Conservation (phyloP, 2,329 filamentous ascomycete genomes). For the Coleophoma crateriformis region DNA sequence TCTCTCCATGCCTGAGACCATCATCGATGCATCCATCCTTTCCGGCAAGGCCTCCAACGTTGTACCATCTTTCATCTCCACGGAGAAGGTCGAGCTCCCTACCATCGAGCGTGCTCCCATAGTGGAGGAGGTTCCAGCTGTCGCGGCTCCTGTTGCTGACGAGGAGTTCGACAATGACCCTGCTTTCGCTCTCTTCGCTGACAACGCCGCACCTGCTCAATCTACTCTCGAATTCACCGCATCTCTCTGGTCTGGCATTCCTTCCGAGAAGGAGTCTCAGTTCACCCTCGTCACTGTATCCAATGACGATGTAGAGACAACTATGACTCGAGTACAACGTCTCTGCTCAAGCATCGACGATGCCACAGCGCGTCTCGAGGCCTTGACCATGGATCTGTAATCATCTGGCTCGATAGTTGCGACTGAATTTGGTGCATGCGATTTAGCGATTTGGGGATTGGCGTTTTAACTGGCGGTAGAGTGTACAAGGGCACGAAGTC, state of each 20-base stretch:
- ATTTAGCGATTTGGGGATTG: conserved; percentile 12
- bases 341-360: conserved; percentile 20
- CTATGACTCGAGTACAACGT: conserved; percentile 15
- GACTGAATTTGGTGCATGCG: conserved; percentile 11
- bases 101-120: conserved; percentile 35
- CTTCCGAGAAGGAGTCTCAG: conserved; percentile 57
- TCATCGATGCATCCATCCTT: conserved; percentile 55
- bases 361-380: conserved; percentile 17
- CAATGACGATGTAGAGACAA: conserved; percentile 34
- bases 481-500: too few species aligned
- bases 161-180: conserved; percentile 58
- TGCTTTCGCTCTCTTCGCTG: conserved; percentile 55
- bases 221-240: conserved; percentile 34
- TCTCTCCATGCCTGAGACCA: conserved; percentile 51
- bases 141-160: conserved; percentile 31
- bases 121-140: conserved; percentile 21
- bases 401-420: background rate
- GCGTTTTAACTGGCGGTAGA: background rate
- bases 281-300: conserved; percentile 59
- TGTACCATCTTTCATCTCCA: conserved; percentile 32
- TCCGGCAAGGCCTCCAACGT: conserved; percentile 64
- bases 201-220: conserved; percentile 22
- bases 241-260: conserved; percentile 45
- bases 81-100: conserved; percentile 42
- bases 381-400: conserved; percentile 17